Evolutionary conservation across 805 yeast genomes (phyloP), one percentile per base, ranked within the genome.

Genomic region (Clavispora carvajalis): DNA sequence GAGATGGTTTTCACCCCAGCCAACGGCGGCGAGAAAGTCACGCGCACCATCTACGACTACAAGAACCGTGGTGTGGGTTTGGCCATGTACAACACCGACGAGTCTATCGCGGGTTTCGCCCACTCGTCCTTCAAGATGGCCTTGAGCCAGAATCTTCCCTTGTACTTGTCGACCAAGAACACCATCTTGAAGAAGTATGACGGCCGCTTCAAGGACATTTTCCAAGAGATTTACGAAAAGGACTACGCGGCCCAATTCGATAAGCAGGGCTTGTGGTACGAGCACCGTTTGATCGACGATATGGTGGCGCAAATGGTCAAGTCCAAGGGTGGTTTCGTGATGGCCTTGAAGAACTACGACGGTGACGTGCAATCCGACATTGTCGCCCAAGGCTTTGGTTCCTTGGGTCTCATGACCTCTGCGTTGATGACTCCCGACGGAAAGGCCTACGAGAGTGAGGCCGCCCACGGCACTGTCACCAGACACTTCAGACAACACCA

Each of bases 241-340:
- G 77, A 77, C 52, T 90, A 85, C 73, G 79, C 81, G 63, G 47
- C 64, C 21, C 67, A 79, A 57, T 90, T 90, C 65, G 95, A 88
- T 62, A 71, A 71, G 41, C 64, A 67, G 33, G 93, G 89, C n/a
- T 85, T 90, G 63, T 89, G 95, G 95, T 90, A 85, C 66, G 97
- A 91, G 70, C 98, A 91, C 71, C 80, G 98, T 56, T 74, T 91
- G 53, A 91, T 91, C 53, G 98, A 91, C 67, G 98, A 91, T 63
- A 91, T 91, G 98, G 98, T 91, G 37, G 98, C 98, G 17, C 97
- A 91, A 73, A 90, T 91, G 97, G 72, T 91, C 63, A 91, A 91
- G 73, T 87, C 96, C 34, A 80, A 78, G 59, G 98, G 98, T 57
- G 97, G 98, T 5, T 91, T 74, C 64, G 84, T 91, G 55, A 86